Percentiles rank a stretch among this genome's conserved stretches.
phyloP scores from a whole-genome alignment of 2,329 filamentous ascomycete genomes.

The Fusarium sp. region DNA sequence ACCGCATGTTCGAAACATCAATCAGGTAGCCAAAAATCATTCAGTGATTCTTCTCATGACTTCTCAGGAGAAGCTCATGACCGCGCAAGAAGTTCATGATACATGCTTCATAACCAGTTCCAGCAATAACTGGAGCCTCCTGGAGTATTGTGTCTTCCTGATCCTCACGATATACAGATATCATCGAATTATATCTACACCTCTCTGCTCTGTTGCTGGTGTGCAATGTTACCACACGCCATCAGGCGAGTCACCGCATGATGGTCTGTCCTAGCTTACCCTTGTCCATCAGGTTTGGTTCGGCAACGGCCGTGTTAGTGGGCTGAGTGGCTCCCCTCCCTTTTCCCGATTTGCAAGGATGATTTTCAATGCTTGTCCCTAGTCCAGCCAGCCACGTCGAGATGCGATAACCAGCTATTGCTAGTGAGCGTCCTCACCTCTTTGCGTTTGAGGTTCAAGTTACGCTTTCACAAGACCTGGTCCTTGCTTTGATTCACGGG shows the following conservation, averaged over 20 bases:
- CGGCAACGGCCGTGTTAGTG: slow-evolving; percentile 40
- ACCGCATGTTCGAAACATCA: background rate
- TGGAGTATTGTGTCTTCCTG: background rate
- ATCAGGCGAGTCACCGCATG: slow-evolving; percentile 32
- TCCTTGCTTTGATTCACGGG: slow-evolving; percentile 27
- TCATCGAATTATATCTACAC: slow-evolving; percentile 24
- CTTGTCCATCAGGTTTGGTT: slow-evolving; percentile 36
- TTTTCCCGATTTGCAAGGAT: slow-evolving; percentile 32
- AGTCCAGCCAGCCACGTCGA: slow-evolving; percentile 26
- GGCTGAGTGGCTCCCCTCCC: slow-evolving; percentile 26
- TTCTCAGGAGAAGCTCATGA: background rate
- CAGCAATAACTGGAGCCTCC: background rate
- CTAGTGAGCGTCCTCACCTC: background rate
- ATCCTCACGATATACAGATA: background rate
- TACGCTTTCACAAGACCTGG: slow-evolving; percentile 14
- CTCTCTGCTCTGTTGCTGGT: slow-evolving; percentile 13
- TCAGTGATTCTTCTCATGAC: background rate
- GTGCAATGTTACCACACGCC: slow-evolving; percentile 19
- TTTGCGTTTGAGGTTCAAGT: slow-evolving; percentile 5
- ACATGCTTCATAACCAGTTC: slow-evolving; percentile 12
- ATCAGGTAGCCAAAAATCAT: background rate
- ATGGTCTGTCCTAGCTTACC: slow-evolving; percentile 30
- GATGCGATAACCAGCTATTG: slow-evolving; percentile 16
- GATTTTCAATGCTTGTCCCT: slow-evolving; percentile 13
- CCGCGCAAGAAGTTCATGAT: background rate